A percentile compares a stretch with the other conserved stretches of the same genome.
These are phyloP conservation scores for Ascochyta koolunga DNA, from an alignment of 2,329 filamentous ascomycete species.

Conservation along the genomic window DNA sequence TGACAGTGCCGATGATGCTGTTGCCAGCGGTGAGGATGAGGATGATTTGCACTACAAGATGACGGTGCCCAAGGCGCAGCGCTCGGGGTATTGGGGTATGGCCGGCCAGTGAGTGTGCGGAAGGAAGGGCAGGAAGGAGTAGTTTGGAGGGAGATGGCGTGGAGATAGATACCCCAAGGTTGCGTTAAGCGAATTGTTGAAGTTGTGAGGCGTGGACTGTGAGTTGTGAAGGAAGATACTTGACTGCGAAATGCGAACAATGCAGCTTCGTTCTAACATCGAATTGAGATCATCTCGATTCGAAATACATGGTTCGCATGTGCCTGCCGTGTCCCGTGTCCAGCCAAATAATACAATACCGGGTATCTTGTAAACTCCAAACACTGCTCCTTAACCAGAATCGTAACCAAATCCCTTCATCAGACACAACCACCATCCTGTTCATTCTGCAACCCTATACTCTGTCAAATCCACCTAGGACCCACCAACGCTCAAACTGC, in stretches of 20 bases:
- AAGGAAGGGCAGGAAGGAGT: background rate
- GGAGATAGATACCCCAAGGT: too few relatives aligned
- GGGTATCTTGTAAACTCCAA: conserved; percentile 16
- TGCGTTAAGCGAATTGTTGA: too few relatives aligned
- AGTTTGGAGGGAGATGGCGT: too few relatives aligned
- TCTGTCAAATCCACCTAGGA: conserved; percentile 4
- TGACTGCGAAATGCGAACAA: too few relatives aligned
- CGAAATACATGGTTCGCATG: too few relatives aligned
- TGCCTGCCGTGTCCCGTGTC: too few relatives aligned
- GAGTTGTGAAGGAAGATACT: too few relatives aligned
- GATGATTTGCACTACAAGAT: conserved; percentile 39
- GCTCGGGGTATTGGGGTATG: conserved; percentile 35
- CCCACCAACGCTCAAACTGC: conserved; percentile 37
- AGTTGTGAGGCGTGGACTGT: too few relatives aligned
- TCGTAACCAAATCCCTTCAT: background rate
- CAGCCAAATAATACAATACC: background rate
- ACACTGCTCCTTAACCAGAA: background rate
- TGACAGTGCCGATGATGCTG: conserved; percentile 23
- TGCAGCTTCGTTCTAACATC: too few relatives aligned
- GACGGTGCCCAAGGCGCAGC: conserved; percentile 32
- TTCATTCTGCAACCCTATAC: too few relatives aligned
- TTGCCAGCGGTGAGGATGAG: conserved; percentile 36
- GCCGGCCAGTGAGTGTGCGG: conserved; percentile 15
- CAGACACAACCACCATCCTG: too few relatives aligned
- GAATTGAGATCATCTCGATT: too few relatives aligned